These are phyloP conservation scores for Malbranchea zuffiana DNA, from an alignment of 2,329 filamentous ascomycete species.

Conservation along the genomic window DNA sequence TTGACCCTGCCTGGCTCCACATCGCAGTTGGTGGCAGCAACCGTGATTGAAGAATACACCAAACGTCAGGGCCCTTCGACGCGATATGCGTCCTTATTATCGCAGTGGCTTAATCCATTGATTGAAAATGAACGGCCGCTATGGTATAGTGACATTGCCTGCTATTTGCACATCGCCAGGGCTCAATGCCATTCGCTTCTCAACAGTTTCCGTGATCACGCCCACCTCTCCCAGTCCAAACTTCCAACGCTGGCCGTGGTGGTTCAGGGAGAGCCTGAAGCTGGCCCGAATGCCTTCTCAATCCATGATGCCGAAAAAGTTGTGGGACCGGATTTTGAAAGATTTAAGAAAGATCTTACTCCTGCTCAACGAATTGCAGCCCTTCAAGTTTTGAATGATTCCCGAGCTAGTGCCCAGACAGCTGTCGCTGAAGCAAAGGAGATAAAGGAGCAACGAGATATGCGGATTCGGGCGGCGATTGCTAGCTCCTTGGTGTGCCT, in stretches of 20 bases:
- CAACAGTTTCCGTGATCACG: constrained; percentile 83
- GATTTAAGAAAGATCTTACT: constrained; percentile 76
- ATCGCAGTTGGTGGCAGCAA: constrained; percentile 70
- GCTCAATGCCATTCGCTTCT: constrained; percentile 85
- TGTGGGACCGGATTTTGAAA: constrained; percentile 73
- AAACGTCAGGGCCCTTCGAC: constrained; percentile 36
- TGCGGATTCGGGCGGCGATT: constrained; percentile 74
- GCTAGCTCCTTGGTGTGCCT: constrained; percentile 85
- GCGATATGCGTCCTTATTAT: constrained; percentile 31
- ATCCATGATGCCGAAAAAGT: constrained; percentile 80
- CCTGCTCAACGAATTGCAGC: constrained; percentile 80
- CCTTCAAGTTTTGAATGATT: constrained; percentile 65
- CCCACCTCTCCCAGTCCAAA: constrained; percentile 63
- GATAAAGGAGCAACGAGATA: constrained; percentile 70
- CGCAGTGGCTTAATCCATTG: constrained; percentile 56
- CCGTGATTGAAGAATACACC: constrained; percentile 82
- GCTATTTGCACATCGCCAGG: constrained; percentile 76
- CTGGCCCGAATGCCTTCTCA: constrained; percentile 86
- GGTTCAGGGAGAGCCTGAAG: constrained; percentile 84
- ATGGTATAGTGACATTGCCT: constrained; percentile 82
- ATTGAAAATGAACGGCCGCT: constrained; percentile 70
- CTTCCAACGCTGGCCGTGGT: constrained; percentile 77
- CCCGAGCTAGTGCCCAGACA: constrained; percentile 55
- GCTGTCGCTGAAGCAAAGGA: constrained; percentile 70
- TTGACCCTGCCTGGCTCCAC: constrained; percentile 68